phyloP scores from a whole-genome alignment of 2,329 filamentous ascomycete genomes.

The Rutstroemia sp. region DNA sequence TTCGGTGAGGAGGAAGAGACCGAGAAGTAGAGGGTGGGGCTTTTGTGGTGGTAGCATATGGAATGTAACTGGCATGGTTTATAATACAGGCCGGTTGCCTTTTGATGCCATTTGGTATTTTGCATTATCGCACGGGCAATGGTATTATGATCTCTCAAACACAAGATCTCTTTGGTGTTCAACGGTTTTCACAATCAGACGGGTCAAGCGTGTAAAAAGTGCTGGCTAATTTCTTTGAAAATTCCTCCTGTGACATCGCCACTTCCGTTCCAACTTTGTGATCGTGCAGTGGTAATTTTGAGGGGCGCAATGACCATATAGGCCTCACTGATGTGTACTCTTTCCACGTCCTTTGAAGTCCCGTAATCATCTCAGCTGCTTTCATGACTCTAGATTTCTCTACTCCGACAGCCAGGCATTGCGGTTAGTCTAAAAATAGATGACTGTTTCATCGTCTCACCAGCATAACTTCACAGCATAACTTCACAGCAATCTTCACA shows the following conservation, averaged over 20 bases:
- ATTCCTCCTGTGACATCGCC: not conserved
- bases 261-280: not conserved
- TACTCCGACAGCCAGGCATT: too few species aligned
- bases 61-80: constrained; percentile 30
- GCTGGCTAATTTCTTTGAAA: not conserved
- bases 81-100: constrained; percentile 29
- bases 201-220: constrained; percentile 8
- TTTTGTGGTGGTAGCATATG: constrained; percentile 28
- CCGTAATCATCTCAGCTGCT: too few species aligned
- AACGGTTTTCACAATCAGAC: constrained; percentile 11
- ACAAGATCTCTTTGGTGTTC: constrained; percentile 10
- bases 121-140: constrained; percentile 30
- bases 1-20: constrained; percentile 57
- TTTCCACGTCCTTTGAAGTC: too few species aligned
- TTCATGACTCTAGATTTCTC: too few species aligned
- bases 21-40: constrained; percentile 29
- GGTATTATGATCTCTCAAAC: constrained; percentile 27
- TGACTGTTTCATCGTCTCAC: too few species aligned
- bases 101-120: constrained; percentile 27
- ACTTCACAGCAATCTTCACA: too few species aligned
- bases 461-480: too few species aligned
- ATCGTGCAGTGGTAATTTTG: too few species aligned
- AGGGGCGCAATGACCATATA: too few species aligned
- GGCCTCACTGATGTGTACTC: too few species aligned
- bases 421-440: too few species aligned